Conservation (phyloP, 768 basidiomycete species). For the Trametopsis cervina region DNA sequence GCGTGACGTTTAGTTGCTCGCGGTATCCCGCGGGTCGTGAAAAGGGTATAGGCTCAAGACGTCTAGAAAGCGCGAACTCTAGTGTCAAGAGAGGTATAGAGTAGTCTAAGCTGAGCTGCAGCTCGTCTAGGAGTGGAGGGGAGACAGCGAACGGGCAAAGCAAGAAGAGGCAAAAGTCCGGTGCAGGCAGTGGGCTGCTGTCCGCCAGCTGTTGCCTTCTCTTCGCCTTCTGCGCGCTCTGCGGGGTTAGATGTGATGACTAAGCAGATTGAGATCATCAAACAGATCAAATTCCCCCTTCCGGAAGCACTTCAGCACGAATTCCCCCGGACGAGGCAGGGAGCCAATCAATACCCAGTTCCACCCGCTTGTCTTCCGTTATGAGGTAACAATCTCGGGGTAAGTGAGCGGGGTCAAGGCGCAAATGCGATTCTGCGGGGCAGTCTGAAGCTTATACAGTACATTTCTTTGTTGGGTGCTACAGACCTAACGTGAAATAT, state of each 20-base stretch:
- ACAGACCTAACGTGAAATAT: slow-evolving; percentile 85
- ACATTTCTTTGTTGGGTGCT: slow-evolving; percentile 97
- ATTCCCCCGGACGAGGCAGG: not conserved
- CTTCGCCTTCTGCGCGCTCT: slow-evolving; percentile 3
- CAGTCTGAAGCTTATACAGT: slow-evolving; percentile 85
- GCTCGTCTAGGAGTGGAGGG: slow-evolving; percentile 4
- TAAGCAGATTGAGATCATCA: not conserved
- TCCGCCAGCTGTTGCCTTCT: not conserved
- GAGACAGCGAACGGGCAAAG: too few species aligned
- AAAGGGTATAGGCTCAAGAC: slow-evolving; percentile 14
- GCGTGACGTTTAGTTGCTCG: not conserved
- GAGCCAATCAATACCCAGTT: not conserved
- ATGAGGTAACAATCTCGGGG: too few species aligned
- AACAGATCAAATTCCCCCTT: slow-evolving; percentile 1
- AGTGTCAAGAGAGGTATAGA: slow-evolving; percentile 14
- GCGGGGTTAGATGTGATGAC: slow-evolving; percentile 20
- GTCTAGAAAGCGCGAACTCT: slow-evolving; percentile 15
- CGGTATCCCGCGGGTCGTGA: not conserved
- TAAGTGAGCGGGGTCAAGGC: not conserved
- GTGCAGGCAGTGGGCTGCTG: not conserved
- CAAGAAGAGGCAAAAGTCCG: too few species aligned
- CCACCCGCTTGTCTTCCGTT: too few species aligned
- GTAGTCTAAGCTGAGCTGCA: slow-evolving; percentile 19
- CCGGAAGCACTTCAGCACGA: not conserved
- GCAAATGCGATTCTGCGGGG: slow-evolving; percentile 35